phyloP scores from a whole-genome alignment of 2,329 filamentous ascomycete species.

The Basipetospora chlamydospora region DNA sequence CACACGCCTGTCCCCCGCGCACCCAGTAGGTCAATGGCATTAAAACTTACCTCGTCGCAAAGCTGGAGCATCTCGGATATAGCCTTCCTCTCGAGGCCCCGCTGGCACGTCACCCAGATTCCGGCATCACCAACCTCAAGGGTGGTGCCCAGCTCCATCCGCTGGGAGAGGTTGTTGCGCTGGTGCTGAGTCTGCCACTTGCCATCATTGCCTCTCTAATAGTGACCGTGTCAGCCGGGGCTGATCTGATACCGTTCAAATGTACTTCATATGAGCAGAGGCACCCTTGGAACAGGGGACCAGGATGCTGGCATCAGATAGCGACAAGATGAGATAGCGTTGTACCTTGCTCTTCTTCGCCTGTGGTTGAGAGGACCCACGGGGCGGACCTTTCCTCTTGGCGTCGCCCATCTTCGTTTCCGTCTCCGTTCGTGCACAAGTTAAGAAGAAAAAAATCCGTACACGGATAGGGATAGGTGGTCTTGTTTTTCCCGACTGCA shows the following conservation, averaged over 20 bases:
- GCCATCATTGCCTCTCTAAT: constrained; percentile 36
- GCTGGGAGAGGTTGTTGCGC: constrained; percentile 29
- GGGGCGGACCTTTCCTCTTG: constrained; percentile 12
- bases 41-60: constrained; percentile 56
- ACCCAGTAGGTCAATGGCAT: too few species aligned
- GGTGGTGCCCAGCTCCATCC: constrained; percentile 25
- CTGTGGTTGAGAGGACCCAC: constrained; percentile 12
- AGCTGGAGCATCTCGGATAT: constrained; percentile 51
- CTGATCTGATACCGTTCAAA: too few species aligned
- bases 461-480: too few species aligned
- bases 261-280: too few species aligned
- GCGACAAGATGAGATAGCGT: neutral
- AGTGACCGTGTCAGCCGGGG: too few species aligned
- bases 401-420: neutral
- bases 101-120: constrained; percentile 65
- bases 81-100: constrained; percentile 56
- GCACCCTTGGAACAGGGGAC: too few species aligned
- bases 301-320: too few species aligned
- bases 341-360: constrained; percentile 28
- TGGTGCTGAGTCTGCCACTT: constrained; percentile 50
- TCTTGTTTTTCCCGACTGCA: too few species aligned
- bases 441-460: neutral
- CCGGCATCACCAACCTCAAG: constrained; percentile 57
- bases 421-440: neutral
- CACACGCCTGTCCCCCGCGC: too few species aligned